Percentiles rank a stretch among this genome's conserved stretches.
These are phyloP conservation scores for Apiospora sp. DNA, from an alignment of 2,329 filamentous ascomycete genomes.

Conservation along the genomic window DNA sequence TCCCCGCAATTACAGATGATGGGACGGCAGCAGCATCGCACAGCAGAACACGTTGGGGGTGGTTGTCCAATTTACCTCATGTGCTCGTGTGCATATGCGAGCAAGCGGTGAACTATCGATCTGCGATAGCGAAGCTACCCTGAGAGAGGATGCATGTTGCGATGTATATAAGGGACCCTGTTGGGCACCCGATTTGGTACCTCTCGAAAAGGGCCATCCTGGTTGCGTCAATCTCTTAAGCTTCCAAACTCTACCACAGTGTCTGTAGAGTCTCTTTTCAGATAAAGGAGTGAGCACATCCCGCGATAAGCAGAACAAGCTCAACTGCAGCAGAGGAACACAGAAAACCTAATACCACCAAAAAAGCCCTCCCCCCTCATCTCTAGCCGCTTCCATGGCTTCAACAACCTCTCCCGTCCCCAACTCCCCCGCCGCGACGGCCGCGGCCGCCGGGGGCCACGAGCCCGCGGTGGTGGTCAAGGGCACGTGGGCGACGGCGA, in stretches of 20 bases:
- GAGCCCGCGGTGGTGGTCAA: constrained; percentile 68
- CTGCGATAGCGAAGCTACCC: neutral
- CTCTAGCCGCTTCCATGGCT: neutral
- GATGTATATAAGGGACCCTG: constrained; percentile 10
- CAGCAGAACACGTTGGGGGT: neutral
- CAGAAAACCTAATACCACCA: neutral
- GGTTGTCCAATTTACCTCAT: neutral
- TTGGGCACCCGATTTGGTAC: neutral
- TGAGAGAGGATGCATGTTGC: neutral
- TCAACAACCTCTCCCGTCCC: constrained; percentile 4
- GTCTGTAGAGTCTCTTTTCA: neutral
- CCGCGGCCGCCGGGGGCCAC: constrained; percentile 36
- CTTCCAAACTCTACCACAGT: neutral
- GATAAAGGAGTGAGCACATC: neutral
- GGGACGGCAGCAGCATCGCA: neutral
- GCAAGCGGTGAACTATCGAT: neutral
- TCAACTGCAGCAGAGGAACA: neutral
- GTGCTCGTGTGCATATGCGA: neutral
- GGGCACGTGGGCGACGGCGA: constrained; percentile 70
- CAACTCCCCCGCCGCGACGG: neutral
- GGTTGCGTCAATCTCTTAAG: neutral
- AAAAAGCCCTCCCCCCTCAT: too few relatives aligned
- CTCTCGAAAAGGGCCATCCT: neutral
- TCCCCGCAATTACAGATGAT: neutral
- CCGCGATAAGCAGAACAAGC: neutral